These are phyloP conservation scores for Zangia roseola DNA, from an alignment of 768 basidiomycete genomes.

Conservation along the genomic window DNA sequence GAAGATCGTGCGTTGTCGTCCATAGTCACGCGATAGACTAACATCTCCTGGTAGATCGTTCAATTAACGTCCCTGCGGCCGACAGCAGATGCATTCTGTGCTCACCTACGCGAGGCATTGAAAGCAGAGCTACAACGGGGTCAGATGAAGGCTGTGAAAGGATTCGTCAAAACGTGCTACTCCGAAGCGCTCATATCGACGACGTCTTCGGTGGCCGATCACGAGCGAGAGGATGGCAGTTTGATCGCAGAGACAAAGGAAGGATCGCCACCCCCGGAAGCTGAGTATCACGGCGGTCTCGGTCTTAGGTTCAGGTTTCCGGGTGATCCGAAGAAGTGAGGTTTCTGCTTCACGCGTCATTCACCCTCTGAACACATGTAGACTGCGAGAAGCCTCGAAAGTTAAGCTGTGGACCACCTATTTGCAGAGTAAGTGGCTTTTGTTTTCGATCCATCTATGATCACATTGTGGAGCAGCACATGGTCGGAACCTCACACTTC, in stretches of 20 bases:
- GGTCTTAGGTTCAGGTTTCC: conserved; percentile 87
- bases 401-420: conserved; percentile 95
- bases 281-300: conserved; percentile 72
- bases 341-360: conserved; percentile 7
- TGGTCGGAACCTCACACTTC: conserved; percentile 90
- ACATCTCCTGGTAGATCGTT: conserved; percentile 56
- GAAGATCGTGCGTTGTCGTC: conserved; percentile 64
- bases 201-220: conserved; percentile 55
- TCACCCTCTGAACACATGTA: conserved; percentile 29
- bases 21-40: conserved; percentile 1
- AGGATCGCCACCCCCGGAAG: conserved; percentile 42
- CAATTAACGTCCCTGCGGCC: conserved; percentile 93
- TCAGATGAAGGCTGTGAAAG: conserved; percentile 90
- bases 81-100: conserved; percentile 91
- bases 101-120: conserved; percentile 82
- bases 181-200: conserved; percentile 82
- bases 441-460: conserved; percentile 2
- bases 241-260: conserved; percentile 55
- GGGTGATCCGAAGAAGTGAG: conserved; percentile 88
- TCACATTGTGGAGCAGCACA: conserved; percentile 53
- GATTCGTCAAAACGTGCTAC: conserved; percentile 89
- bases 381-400: conserved; percentile 88
- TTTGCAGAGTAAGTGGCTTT: conserved; percentile 55
- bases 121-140: conserved; percentile 87
- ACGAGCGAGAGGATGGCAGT: conserved; percentile 68